Percentiles rank a stretch among this genome's conserved stretches.
These are phyloP conservation scores for Leishmania gerbilli DNA, from an alignment of 208 protist genomes.

Conservation along the genomic window DNA sequence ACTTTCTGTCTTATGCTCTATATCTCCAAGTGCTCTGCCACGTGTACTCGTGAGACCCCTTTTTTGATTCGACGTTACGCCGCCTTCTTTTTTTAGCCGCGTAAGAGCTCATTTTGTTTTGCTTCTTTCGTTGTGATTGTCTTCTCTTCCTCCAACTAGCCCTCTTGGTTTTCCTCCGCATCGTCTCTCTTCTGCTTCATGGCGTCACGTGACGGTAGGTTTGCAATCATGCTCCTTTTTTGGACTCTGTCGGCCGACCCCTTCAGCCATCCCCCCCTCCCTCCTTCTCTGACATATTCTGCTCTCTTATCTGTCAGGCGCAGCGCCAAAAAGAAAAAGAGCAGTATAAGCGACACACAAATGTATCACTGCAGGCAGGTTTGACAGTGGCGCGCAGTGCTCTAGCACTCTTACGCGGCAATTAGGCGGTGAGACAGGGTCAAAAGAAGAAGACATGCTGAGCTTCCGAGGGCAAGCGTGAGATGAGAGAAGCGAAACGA, in stretches of 20 bases:
- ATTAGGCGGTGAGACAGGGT: not conserved
- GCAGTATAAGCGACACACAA: not conserved
- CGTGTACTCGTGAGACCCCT: not conserved
- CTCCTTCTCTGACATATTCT: not conserved
- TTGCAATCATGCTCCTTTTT: not conserved
- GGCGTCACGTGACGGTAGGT: not conserved
- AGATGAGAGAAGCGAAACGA: not conserved
- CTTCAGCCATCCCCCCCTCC: not conserved
- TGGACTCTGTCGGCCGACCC: not conserved
- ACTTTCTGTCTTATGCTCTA: not conserved
- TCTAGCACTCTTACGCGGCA: not conserved
- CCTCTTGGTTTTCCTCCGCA: not conserved
- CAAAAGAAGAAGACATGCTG: not conserved
- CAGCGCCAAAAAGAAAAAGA: not conserved
- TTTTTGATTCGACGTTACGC: not conserved
- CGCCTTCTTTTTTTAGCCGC: not conserved
- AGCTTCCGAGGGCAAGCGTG: not conserved
- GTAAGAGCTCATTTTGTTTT: not conserved
- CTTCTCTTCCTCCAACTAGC: not conserved
- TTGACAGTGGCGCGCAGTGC: not conserved
- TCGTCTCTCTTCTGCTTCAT: not conserved
- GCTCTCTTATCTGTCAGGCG: not conserved
- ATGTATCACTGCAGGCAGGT: not conserved
- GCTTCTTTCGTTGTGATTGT: not conserved
- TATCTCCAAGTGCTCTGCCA: conserved; percentile 17